Evolutionary conservation across 306 rosid species (phyloP), one percentile per base, ranked within the genome.

Genomic region (Calophaca sinica): DNA sequence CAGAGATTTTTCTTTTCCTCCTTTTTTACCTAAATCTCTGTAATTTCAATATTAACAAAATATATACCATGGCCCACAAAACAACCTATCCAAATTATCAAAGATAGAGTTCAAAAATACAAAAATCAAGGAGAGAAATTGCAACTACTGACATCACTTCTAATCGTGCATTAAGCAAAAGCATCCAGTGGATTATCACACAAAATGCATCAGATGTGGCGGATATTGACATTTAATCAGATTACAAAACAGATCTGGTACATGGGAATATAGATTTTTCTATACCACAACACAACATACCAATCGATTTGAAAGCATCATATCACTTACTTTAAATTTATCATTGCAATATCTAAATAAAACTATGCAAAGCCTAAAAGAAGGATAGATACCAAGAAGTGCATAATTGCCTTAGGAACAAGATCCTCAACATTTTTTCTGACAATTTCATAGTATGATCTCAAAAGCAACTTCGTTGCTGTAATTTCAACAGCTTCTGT

Each of bases 371-470:
- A 62, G 51, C 67, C 33, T 38, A 35, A 20, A 49, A 8, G 53
- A 64, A 66, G 70, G 50, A 62, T 41, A 62, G 65, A 76, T 92
- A 94, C 99, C 96, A 94, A 72, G 92, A 94, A 94, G 86, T 94
- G 96, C 96, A 94, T 94, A 62, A 94, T 90, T 69, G 96, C 90
- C 88, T 94, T 94, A 42, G 99, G 99, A 58, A 94, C 79, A 66
- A 79, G 69, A 78, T 94, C 99, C 85, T 94, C 93, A 39, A 90
- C 87, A 76, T 89, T 92, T 83, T 89, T 90, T 79, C 96, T 85
- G 69, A 90, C 99, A 53, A 94, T 87, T 80, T 88, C 93, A 78
- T 90, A 94, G 82, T 94, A 94, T 52, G 99, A 94, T 81, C 84
- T 86, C 89, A 94, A 78, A 65, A 94, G 87, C 78, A 92, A 85